phyloP scores from a whole-genome alignment of 1,284 basidiomycete species.

The Ganoderma sp. region DNA sequence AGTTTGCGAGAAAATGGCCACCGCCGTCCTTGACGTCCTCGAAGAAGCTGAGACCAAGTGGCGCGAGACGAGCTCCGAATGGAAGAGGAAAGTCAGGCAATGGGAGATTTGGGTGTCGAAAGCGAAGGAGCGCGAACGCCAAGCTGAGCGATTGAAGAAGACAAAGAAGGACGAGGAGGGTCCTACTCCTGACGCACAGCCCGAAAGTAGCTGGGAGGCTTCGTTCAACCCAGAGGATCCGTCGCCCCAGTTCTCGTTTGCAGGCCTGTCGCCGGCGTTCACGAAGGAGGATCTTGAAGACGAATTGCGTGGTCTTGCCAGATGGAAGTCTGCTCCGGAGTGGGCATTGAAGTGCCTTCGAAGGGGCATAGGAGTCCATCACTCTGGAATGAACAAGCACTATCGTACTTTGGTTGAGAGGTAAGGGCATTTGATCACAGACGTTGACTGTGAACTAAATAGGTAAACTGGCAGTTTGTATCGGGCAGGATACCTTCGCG shows the following conservation, averaged over 20 bases:
- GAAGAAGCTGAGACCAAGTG: constrained; percentile 53
- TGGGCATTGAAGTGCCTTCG: constrained; percentile 57
- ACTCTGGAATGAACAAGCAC: constrained; percentile 68
- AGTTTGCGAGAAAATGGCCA: constrained; percentile 61
- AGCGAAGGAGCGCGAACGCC: constrained; percentile 53
- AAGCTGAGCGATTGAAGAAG: constrained; percentile 46
- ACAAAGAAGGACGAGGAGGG: constrained; percentile 46
- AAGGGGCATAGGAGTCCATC: constrained; percentile 72
- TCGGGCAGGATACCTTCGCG: constrained; percentile 63
- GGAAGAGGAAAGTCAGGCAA: constrained; percentile 56
- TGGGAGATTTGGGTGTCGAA: constrained; percentile 57
- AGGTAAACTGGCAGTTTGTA: constrained; percentile 51
- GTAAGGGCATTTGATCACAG: constrained; percentile 39
- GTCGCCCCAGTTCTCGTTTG: constrained; percentile 64
- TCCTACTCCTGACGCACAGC: constrained; percentile 32
- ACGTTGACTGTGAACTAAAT: not conserved
- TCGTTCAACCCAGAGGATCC: constrained; percentile 65
- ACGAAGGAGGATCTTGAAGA: constrained; percentile 53
- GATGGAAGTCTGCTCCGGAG: constrained; percentile 44
- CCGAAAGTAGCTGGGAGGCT: constrained; percentile 51
- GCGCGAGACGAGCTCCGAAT: constrained; percentile 53
- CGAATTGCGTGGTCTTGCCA: constrained; percentile 51
- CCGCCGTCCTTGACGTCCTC: constrained; percentile 46
- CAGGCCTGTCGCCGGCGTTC: constrained; percentile 49
- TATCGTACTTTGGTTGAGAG: constrained; percentile 68